Evolutionary conservation across 2,329 filamentous ascomycete species (phyloP).

Genomic region (Curvularia sp.): DNA sequence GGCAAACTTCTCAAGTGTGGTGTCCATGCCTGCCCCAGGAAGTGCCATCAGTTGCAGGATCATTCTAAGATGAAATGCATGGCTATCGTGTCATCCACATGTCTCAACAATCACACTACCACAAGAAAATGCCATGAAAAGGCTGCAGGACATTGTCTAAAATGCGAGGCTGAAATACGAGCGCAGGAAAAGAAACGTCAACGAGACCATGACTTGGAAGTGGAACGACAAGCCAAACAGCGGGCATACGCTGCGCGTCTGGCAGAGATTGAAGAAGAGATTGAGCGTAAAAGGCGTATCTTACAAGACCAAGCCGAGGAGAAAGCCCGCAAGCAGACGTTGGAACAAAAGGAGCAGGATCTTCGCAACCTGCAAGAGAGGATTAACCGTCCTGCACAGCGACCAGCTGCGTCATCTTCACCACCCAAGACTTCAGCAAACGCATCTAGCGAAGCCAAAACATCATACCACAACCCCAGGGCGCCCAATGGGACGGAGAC

Average conservation of each 20-base stretch:
- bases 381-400: conserved; percentile 6
- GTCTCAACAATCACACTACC: conserved; percentile 60
- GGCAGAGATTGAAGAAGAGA: conserved; percentile 61
- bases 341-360: conserved; percentile 58
- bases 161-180: conserved; percentile 61
- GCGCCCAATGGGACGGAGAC: background rate
- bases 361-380: conserved; percentile 51
- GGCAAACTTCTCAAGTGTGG: conserved; percentile 62
- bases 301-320: conserved; percentile 56
- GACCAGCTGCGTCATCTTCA: conserved; percentile 1
- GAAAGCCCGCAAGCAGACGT: conserved; percentile 52
- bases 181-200: conserved; percentile 54
- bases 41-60: conserved; percentile 68
- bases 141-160: conserved; percentile 52
- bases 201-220: conserved; percentile 61
- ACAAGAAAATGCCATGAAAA: conserved; percentile 57
- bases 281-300: conserved; percentile 56
- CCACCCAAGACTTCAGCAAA: background rate
- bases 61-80: conserved; percentile 63
- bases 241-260: conserved; percentile 56
- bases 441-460: background rate
- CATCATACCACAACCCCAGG: background rate
- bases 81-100: conserved; percentile 55
- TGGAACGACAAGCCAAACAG: conserved; percentile 55
- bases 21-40: conserved; percentile 63